These are phyloP conservation scores for Trypanosoma melophagium DNA, from an alignment of 208 protist species.

Conservation along the genomic window DNA sequence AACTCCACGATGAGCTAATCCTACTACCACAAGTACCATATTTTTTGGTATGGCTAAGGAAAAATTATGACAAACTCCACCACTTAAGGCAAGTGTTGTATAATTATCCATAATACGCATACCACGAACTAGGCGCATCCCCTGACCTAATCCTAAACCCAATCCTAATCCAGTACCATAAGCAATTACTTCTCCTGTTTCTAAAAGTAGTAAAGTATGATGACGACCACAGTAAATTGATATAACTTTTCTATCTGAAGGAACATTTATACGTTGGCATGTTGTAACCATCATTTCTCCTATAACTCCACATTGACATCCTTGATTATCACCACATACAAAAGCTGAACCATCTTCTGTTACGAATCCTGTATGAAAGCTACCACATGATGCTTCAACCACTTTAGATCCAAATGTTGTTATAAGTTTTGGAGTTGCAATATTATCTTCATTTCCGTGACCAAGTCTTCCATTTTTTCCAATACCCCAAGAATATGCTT, in stretches of 20 bases:
- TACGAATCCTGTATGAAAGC: constrained; percentile 80
- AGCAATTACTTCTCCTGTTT: constrained; percentile 61
- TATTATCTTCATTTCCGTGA: constrained; percentile 62
- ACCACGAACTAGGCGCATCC: constrained; percentile 64
- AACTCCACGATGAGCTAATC: constrained; percentile 64
- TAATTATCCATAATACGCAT: constrained; percentile 67
- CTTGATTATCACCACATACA: constrained; percentile 77
- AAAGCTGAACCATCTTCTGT: constrained; percentile 52
- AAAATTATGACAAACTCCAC: constrained; percentile 62
- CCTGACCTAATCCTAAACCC: constrained; percentile 63
- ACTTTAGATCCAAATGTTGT: constrained; percentile 42
- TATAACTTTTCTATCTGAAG: constrained; percentile 42
- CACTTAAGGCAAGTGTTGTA: constrained; percentile 48
- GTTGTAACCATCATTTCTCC: constrained; percentile 44
- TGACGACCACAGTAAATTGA: constrained; percentile 65
- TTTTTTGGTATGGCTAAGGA: constrained; percentile 61
- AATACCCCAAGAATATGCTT: constrained; percentile 77
- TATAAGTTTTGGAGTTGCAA: constrained; percentile 33
- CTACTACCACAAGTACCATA: constrained; percentile 62
- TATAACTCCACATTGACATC: constrained; percentile 71
- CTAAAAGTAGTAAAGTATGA: constrained; percentile 67
- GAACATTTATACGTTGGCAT: constrained; percentile 46
- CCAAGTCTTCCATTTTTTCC: constrained; percentile 79
- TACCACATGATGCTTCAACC: constrained; percentile 69
- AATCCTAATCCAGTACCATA: constrained; percentile 72